These are phyloP conservation scores for Plasmodium gonderi DNA, from an alignment of 169 alveolate genomes.

Conservation along the genomic window DNA sequence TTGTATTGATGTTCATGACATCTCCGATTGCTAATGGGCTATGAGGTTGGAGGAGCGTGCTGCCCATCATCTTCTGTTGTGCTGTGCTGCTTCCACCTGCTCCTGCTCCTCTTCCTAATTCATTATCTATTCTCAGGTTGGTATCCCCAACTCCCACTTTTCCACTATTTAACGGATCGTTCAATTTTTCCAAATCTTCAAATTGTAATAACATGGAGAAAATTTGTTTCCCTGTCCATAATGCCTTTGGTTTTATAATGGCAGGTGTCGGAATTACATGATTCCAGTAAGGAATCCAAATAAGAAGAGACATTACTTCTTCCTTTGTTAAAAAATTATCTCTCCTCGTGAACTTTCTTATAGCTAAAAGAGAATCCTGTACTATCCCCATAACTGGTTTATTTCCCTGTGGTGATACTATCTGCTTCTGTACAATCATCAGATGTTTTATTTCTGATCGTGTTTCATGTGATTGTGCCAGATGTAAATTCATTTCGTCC, in stretches of 20 bases:
- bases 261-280: conserved; percentile 99
- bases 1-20: background rate
- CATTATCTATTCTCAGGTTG: conserved; percentile 64
- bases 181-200: conserved; percentile 76
- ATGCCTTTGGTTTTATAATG: conserved; percentile 96
- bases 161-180: conserved; percentile 57
- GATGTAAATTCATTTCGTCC: conserved; percentile 99
- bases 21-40: conserved; percentile 31
- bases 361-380: conserved; percentile 98
- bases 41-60: conserved; percentile 15
- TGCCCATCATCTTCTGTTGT: background rate
- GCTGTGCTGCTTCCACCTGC: no score
- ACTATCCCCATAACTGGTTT: conserved; percentile 99
- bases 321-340: conserved; percentile 97
- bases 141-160: conserved; percentile 48
- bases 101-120: background rate
- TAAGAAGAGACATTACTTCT: conserved; percentile 93
- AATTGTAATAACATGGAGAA: conserved; percentile 95
- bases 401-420: conserved; percentile 99
- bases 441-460: conserved; percentile 98
- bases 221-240: conserved; percentile 99
- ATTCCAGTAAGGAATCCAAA: conserved; percentile 98
- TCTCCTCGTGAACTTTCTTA: conserved; percentile 95
- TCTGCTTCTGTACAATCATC: conserved; percentile 98
- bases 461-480: conserved; percentile 98